These are phyloP conservation scores for Termitomyces heimii DNA, from an alignment of 768 basidiomycete species.

Conservation along the genomic window DNA sequence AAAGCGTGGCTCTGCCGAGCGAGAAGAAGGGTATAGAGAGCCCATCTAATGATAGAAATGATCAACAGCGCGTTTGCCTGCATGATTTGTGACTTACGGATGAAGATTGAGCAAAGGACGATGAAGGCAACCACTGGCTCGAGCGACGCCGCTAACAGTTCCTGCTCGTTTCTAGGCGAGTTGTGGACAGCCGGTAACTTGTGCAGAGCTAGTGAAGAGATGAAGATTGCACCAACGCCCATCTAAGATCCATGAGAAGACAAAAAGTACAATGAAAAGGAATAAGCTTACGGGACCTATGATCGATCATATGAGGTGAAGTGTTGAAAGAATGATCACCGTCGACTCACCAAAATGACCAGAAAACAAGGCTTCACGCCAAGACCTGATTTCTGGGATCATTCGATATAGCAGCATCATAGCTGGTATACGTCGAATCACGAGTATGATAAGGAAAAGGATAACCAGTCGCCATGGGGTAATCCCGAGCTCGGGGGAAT, in stretches of 20 bases:
- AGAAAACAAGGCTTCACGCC: constrained; percentile 84
- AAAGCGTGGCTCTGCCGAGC: constrained; percentile 11
- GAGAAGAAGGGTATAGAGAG: constrained; percentile 17
- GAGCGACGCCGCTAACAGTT: constrained; percentile 65
- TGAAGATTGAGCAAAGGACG: constrained; percentile 80
- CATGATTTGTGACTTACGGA: constrained; percentile 39
- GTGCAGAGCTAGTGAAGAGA: constrained; percentile 66
- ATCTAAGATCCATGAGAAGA: constrained; percentile 40
- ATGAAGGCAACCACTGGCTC: constrained; percentile 86
- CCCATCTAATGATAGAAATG: constrained; percentile 6
- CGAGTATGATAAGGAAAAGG: constrained; percentile 61
- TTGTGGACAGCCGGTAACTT: constrained; percentile 49
- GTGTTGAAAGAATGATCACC: not conserved
- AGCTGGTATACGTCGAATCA: constrained; percentile 75
- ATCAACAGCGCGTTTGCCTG: not conserved
- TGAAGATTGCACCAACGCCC: constrained; percentile 91
- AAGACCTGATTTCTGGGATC: constrained; percentile 81
- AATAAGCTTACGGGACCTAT: constrained; percentile 45
- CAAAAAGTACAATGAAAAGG: not conserved
- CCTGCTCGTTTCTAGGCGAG: constrained; percentile 64
- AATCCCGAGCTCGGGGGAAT: constrained; percentile 51
- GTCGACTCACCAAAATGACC: constrained; percentile 76
- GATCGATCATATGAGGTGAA: not conserved
- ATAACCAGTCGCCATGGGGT: constrained; percentile 66
- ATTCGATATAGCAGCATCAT: constrained; percentile 73